phyloP scores from a whole-genome alignment of 208 protist genomes.

The Crithidia mellificae region DNA sequence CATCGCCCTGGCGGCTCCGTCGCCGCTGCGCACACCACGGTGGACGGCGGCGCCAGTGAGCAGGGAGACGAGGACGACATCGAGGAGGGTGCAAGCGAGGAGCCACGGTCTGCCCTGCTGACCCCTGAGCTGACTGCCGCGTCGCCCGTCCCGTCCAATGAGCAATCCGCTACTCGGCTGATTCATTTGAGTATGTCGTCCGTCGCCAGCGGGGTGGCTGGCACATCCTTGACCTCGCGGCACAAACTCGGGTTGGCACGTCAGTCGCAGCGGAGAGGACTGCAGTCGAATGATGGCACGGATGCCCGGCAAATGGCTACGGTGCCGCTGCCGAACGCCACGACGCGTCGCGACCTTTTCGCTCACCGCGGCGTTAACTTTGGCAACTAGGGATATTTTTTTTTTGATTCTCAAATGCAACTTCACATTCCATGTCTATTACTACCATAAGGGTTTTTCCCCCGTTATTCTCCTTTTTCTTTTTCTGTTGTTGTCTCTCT shows the following conservation, averaged over 20 bases:
- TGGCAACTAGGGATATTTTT: not conserved
- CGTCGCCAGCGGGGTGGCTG: not conserved
- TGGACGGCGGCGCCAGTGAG: not conserved
- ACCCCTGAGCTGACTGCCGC: not conserved
- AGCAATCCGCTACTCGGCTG: not conserved
- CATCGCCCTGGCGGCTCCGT: not conserved
- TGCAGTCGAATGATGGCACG: conserved; percentile 1
- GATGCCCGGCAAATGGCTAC: conserved; percentile 28
- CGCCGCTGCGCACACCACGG: not conserved
- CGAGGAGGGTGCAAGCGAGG: not conserved
- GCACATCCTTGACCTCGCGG: not conserved
- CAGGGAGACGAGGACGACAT: not conserved
- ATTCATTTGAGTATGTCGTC: not conserved
- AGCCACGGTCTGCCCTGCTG: not conserved
- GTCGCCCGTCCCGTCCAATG: not conserved
- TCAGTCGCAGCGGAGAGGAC: conserved; percentile 1
- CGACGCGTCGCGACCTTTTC: conserved; percentile 31
- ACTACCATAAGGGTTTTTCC: no score
- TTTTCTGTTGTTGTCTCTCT: not conserved
- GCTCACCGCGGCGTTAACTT: not conserved
- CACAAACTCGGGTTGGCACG: not conserved
- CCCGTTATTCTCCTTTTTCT: not conserved
- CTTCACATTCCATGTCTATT: no score
- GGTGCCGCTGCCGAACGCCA: conserved; percentile 29
- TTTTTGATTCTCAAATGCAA: no score